Conservation (phyloP, 768 basidiomycete species). For the Coprinopsis sp. region DNA sequence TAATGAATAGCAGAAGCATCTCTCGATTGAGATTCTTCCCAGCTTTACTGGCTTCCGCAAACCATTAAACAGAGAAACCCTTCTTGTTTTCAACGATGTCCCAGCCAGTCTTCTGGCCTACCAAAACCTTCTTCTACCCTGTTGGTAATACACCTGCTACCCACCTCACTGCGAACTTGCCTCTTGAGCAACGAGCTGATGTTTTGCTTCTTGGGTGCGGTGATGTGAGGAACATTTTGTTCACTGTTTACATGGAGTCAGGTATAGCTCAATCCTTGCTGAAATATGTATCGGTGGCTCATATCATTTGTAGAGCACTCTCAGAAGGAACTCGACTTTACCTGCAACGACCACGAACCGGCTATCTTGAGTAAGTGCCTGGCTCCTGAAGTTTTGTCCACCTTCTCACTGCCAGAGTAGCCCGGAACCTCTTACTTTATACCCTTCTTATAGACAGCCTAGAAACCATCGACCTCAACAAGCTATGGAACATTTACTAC, state of each 20-base stretch:
- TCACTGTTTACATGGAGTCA: slow-evolving; percentile 37
- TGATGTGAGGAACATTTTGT: slow-evolving; percentile 50
- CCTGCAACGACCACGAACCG: slow-evolving; percentile 48
- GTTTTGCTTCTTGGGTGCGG: slow-evolving; percentile 54
- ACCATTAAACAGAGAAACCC: too few species aligned
- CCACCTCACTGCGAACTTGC: slow-evolving; percentile 41
- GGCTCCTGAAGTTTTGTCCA: not conserved
- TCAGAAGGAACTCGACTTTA: slow-evolving; percentile 38
- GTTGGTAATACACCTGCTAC: slow-evolving; percentile 56
- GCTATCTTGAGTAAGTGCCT: slow-evolving; percentile 37
- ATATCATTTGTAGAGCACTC: slow-evolving; percentile 3
- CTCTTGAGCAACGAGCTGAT: slow-evolving; percentile 43
- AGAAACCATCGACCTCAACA: slow-evolving; percentile 6
- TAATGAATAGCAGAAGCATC: too few species aligned
- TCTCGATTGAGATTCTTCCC: too few species aligned
- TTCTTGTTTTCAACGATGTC: slow-evolving; percentile 17
- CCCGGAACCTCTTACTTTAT: slow-evolving; percentile 44
- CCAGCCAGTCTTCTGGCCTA: slow-evolving; percentile 29
- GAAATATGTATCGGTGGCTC: not conserved
- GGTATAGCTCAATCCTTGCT: slow-evolving; percentile 2
- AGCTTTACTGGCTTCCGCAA: not conserved
- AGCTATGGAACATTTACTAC: slow-evolving; percentile 45
- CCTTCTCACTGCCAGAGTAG: slow-evolving; percentile 20
- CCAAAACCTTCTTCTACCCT: slow-evolving; percentile 49
- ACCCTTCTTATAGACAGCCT: slow-evolving; percentile 36